Base-by-base conservation (phyloP, 805 yeast genomes). In the Lipomyces lipofer region DNA sequence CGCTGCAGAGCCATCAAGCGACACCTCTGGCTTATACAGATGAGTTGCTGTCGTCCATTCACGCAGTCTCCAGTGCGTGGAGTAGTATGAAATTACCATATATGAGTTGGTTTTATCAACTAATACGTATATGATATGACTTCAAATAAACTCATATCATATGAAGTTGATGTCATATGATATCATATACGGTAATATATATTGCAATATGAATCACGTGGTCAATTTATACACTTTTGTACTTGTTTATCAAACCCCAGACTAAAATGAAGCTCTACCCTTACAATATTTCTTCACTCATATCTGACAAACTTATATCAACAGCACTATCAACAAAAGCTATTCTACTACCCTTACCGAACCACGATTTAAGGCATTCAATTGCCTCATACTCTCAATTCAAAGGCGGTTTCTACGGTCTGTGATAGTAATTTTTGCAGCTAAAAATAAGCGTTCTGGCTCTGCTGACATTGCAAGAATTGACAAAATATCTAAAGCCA, bases 391-490 rank as follows among this genome's bases (percentile, higher is more conserved):
- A 15, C 15, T 21, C 1, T 21, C 28, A 21, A 22, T 22, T 8
- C 28, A 17, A 6, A 21, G 43, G 13, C 43, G 30, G 12, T 39
- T 39, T 24, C 43, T 21, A 30, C 35, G 35, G 43, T 39, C 43
- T 9, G 43, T 22, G 12, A 39, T 24, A 7, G 43, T 39, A 24
- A 39, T 17, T 17, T 39, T 39, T 24, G 43, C 43, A 3, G 22
- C 21, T 39, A 24, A 39, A 39, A 39, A 39, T 15, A 39, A 24
- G 28, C 43, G 28, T 21, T 39, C 43, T 15, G 43, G 43, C 25
- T n/a, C 43, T 17, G 43, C 43, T 13, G 43, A 39, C 43, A 39
- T 39, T 12, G 43, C 43, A 39, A 24, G 43, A 39, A 39, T 39
- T 12, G 43, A 39, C 15, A 39, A 24, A 24, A 39, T 21, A 39